Percentiles rank a stretch among this genome's conserved stretches.
These are phyloP conservation scores for Yamadazyma philogaea DNA, from an alignment of 805 yeast genomes.

Conservation along the genomic window DNA sequence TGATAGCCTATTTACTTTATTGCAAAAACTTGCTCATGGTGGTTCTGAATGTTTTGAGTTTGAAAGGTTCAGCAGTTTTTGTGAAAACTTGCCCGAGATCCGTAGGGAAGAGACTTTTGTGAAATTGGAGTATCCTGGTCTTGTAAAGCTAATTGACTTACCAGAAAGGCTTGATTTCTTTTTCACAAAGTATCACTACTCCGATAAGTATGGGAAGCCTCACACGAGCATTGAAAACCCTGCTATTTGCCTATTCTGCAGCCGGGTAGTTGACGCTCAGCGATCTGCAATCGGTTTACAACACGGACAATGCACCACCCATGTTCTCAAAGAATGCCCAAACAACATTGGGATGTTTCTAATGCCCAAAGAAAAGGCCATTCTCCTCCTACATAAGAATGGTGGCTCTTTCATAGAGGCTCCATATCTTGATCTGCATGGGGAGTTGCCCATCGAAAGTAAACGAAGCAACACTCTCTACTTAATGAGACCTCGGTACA, in stretches of 20 bases:
- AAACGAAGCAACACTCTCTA: slow-evolving; percentile 71
- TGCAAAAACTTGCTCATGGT: slow-evolving; percentile 18
- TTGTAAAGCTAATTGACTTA: slow-evolving; percentile 55
- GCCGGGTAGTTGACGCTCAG: slow-evolving; percentile 65
- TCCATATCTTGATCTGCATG: slow-evolving; percentile 83
- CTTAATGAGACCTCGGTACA: slow-evolving; percentile 59
- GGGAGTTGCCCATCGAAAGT: slow-evolving; percentile 75
- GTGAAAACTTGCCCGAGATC: slow-evolving; percentile 3
- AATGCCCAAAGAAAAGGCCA: slow-evolving; percentile 63
- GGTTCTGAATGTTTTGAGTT: slow-evolving; percentile 22
- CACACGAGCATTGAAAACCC: slow-evolving; percentile 56
- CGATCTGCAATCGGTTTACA: slow-evolving; percentile 50
- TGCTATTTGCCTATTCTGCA: slow-evolving; percentile 85
- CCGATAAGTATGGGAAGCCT: slow-evolving; percentile 39
- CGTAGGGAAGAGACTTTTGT: slow-evolving; percentile 2
- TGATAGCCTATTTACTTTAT: slow-evolving; percentile 30
- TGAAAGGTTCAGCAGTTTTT: slow-evolving; percentile 21
- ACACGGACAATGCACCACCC: slow-evolving; percentile 79
- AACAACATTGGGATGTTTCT: slow-evolving; percentile 69
- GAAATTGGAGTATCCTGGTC: slow-evolving; percentile 60
- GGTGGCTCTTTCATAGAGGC: slow-evolving; percentile 83
- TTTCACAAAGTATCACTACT: slow-evolving; percentile 57
- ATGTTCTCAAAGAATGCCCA: slow-evolving; percentile 59
- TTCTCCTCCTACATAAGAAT: slow-evolving; percentile 63
- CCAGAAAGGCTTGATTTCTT: slow-evolving; percentile 68